Conservation (phyloP, 106 monocot genomes). For the Amphibolis antarctica region DNA sequence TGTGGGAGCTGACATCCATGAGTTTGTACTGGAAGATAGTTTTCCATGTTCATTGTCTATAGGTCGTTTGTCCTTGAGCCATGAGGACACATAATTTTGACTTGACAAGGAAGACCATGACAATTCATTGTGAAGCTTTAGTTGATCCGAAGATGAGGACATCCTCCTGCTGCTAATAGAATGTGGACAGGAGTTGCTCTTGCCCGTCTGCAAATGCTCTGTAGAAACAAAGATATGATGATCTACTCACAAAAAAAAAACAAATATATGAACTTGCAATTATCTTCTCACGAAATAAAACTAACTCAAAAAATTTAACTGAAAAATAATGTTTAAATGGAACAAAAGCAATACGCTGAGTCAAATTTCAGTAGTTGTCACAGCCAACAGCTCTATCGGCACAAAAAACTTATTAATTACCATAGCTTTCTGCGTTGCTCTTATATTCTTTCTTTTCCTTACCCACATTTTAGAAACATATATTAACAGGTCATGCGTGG, state of each 20-base stretch:
- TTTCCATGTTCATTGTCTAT: background rate
- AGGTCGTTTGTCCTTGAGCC: background rate
- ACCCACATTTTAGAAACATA: no score
- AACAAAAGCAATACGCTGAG: no score
- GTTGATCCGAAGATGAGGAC: background rate
- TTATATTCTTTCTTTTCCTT: no score
- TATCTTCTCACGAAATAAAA: no score
- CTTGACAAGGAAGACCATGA: background rate
- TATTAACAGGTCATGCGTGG: no score
- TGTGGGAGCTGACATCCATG: background rate
- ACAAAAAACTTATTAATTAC: no score
- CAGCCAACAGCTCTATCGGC: no score
- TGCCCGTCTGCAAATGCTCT: background rate
- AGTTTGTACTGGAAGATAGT: background rate
- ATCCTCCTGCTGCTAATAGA: background rate
- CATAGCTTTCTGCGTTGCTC: no score
- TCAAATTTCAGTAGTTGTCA: no score
- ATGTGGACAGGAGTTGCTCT: no score
- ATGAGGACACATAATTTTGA: background rate
- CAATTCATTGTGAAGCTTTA: background rate
- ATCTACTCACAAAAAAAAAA: background rate
- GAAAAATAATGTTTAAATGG: no score
- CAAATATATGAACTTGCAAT: background rate
- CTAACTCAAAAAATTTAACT: no score
- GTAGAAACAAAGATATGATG: background rate